phyloP scores from a whole-genome alignment of 305 asterid genomes.

The Fraxinus velutina region DNA sequence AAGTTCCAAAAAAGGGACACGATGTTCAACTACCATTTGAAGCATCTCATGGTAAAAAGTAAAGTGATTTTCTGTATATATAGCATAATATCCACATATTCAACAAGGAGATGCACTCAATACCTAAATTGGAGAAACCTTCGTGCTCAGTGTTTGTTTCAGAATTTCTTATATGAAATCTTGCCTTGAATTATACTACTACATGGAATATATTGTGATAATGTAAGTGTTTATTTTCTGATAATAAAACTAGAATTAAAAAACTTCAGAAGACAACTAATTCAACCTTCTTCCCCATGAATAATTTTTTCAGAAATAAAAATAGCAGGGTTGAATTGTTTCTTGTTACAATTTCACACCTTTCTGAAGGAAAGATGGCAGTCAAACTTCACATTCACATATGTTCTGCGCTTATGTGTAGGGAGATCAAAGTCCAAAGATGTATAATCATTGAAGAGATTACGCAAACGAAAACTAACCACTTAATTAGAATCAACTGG shows the following conservation, averaged over 20 bases:
- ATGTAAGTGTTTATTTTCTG: not conserved
- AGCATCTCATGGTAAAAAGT: conserved; percentile 2
- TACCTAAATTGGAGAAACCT: not conserved
- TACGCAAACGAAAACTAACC: not conserved
- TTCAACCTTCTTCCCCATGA: not conserved
- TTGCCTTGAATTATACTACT: not conserved
- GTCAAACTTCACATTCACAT: not conserved
- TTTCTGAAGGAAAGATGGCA: not conserved
- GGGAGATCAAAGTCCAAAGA: not conserved
- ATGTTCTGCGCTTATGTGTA: not conserved
- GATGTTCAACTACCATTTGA: conserved; percentile 65
- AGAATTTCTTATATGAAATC: not conserved
- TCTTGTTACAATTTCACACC: not conserved
- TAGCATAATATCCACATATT: not conserved
- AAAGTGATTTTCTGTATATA: not conserved
- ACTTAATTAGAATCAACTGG: not conserved
- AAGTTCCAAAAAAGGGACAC: conserved; percentile 52
- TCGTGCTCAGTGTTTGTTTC: not conserved
- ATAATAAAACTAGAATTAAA: not conserved
- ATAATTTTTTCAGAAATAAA: not conserved
- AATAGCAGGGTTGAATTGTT: not conserved
- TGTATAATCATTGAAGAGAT: not conserved
- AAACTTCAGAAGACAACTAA: not conserved
- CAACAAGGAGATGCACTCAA: not conserved
- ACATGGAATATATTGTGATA: not conserved